Evolutionary conservation across 345 rosid species (phyloP), one percentile per base, ranked within the genome.

Genomic region (Turritis glabra): DNA sequence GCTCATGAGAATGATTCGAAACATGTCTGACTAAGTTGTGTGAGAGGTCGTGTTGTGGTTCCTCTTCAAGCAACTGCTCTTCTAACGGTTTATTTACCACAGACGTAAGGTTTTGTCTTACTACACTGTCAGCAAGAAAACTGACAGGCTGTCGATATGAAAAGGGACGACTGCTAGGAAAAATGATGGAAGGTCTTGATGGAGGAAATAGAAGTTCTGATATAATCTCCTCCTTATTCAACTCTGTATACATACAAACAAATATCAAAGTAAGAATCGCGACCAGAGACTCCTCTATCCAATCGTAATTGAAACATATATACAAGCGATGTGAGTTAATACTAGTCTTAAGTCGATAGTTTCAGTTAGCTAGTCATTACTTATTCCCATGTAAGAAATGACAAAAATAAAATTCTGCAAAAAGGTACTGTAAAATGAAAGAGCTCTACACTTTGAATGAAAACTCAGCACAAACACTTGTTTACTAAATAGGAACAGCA

Each of bases 211-310:
- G 73, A 59, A 87, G 80, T 64, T 80, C 90, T 5, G 88, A 81
- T 79, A 91, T 87, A 72, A 91, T 83, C 80, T 88, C 95, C 75
- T 89, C 96, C 73, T 83, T 85, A 55, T 75, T 87, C 66, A 86
- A 79, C 72, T 81, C 98, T 91, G 92, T 30, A 54, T 35, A 35
- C 59, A 66, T 12, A 25, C 14, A 56, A 72, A 43, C 64, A 80
- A 67, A 33, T 11, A 81, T 55, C 64, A 23, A 35, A 48, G 9
- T 43, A 43, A 47, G 43, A 65, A 58, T 18, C 2, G 3, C 2
- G 1, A 30, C 25, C 14, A 52, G 14, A 57, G 57, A 56, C 43
- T 56, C 46, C 2, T 77, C 23, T 25, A 23, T 59, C 14, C 25
- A 57, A 50, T 38, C 12, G 35, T 26, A 51, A 21, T 1, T 32